Base-by-base conservation (phyloP, 768 basidiomycete species). In the Guyanaporus albipodus region DNA sequence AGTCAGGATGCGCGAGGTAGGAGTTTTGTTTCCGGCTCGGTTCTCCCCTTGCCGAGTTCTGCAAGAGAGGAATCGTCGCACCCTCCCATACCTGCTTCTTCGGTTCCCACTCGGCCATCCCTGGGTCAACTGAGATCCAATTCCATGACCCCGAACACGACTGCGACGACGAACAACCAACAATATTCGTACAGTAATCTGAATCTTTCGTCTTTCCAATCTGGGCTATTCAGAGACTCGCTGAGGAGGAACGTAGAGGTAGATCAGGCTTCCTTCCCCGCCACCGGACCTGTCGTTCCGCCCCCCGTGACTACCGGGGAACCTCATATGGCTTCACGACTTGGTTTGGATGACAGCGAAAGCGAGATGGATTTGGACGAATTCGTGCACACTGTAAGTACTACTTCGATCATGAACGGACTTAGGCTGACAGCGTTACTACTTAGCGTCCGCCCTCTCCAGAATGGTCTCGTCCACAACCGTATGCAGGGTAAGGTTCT, bases 191-290 rank as follows among this genome's bases (percentile, higher is more conserved):
- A 66, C 38, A 55, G 50, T 42, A 66, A 57, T 37, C 22, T 66
- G n/a, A 61, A 66, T n/a, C 40, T 66, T 6, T 54, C 63, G 15
- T 49, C 64, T 31, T 66, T 66, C 42, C 64, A 64, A 27, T 61
- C 64, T 21, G 64, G 64, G 3, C 28, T 68, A 18, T 66, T 68
- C 40, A 59, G 64, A 23, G 64, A 66, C 48, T 68, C 64, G 22
- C 26, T 66, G 15, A 59, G 58, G 52, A 63, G 61, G 41, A 59
- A 54, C 32, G 56, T 36, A 17, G 62, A 61, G 18, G 59, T 55
- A 2, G 53, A 60, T 19, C 60, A 62, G 21, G 8, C 35, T 8
- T 35, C 63, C 10, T 47, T 52, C 28, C 38, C 53, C 23, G 38
- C 49, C 19, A 58, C 21, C 4, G 51, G 35, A 24, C 37, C 48